Base-by-base conservation (phyloP, 2,329 filamentous ascomycete species). In the Diaporthe sp. region DNA sequence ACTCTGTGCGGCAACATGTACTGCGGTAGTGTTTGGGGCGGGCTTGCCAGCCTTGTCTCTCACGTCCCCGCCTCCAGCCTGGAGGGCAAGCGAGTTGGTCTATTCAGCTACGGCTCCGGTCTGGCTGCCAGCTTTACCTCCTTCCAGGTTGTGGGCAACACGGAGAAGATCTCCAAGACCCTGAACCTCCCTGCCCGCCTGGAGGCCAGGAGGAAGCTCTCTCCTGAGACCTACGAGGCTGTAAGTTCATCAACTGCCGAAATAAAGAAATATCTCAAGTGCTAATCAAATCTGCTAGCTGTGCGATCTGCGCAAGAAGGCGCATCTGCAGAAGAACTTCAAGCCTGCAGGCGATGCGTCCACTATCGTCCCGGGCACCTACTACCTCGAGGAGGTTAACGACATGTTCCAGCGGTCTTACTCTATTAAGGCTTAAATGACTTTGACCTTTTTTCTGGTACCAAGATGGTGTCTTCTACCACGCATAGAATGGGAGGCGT, bases 361-460 rank as follows among this genome's bases (percentile, higher is more conserved):
- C 61, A 94, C 90, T 79, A 89, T 97, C 74, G 82, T 83, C 76
- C 85, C 89, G 76, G 93, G 92, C 75, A 92, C 92, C 31, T 97
- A 96, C 88, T 97, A 96, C 87, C 89, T 97, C 75, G 91, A 91
- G 82, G 92, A 93, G 83, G 90, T 97, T 65, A 94, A 97, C 82
- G 94, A 95, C 80, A 95, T 95, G 94, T 97, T 94, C 92, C 92
- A 94, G 87, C 91, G 94, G 81, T 90, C 90, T 83, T 97, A 97
- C 86, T 86, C 89, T 74, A 83, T 96, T 87, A 94, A 96, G 90
- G 92, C 89, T 84, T 96, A 90, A 82, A 79, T 8, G 68, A 25
- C 15, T 51, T 71, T 68, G 7, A 37, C 46, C 10, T 46, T 25
- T 65, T 67, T 67, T 39, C 51, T 37, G 62, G 17, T 67, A 59